Evolutionary conservation across 139 green algal species (phyloP), one percentile per base, ranked within the genome.

Genomic region (Choricystis sp.): DNA sequence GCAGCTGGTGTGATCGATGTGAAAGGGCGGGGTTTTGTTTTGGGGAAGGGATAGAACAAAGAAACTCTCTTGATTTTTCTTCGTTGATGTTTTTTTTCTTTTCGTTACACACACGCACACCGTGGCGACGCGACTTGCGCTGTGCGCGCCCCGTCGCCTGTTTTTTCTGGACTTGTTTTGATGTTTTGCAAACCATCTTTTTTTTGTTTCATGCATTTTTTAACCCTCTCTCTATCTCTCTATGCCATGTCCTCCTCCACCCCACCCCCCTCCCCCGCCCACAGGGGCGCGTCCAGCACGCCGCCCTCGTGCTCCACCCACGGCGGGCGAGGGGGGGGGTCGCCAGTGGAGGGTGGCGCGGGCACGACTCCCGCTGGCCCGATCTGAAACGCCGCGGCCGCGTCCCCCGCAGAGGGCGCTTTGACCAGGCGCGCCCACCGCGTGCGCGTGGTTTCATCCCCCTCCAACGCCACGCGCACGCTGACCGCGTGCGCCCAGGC

Each of bases 1-100:
- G 1, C 70, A 82, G 9, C 65, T 96, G 30, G 2, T 86, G 56
- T 89, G 59, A 69, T 4, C 22, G 61, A 4, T 60, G 31, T 29
- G 26, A 40, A 25, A 3, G 57, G 40, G 40, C 9, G 9, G 40
- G 9, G 40, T 52, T 9, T 52, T 52, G 9, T 52, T 52, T 52
- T 52, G n/a, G n/a, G n/a, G n/a, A n/a, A 56, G 48, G 19, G 19
- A 19, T n/a, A 56, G 19, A 56, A 56, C 48, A 56, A 56, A 56
- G 19, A 56, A 63, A 20, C 19, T 63, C 58, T 63, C 19, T 63
- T 63, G 26, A 56, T 63, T 63, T 19, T 63, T 63, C 58, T 63
- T 63, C 31, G 20, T 63, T 31, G 19, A n/a, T 56, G 19, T 56
- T 19, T 56, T 20, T 63, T 19, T 63, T 19, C 31, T 19, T 63